These are phyloP conservation scores for Plasmodium gallinaceum DNA, from an alignment of 169 alveolate genomes.

Conservation along the genomic window DNA sequence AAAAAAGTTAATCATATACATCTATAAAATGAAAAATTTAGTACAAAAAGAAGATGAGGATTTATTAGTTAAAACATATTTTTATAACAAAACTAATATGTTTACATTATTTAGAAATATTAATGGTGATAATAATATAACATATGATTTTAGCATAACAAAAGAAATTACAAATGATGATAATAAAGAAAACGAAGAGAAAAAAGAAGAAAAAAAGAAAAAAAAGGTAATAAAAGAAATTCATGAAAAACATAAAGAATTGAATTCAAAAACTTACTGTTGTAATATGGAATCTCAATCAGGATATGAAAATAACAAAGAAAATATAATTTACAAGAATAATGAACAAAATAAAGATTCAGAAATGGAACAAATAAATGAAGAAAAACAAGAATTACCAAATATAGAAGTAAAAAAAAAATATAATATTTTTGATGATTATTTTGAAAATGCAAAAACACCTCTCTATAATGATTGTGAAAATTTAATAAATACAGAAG, in stretches of 20 bases:
- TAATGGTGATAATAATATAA: not conserved
- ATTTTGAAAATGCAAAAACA: slow-evolving; percentile 24
- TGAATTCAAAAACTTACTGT: not conserved
- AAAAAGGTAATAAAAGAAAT: slow-evolving; percentile 1
- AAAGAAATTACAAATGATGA: not conserved
- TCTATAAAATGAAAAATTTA: slow-evolving; percentile 67
- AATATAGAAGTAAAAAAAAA: not conserved
- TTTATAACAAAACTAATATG: slow-evolving; percentile 72
- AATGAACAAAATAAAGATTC: too few relatives aligned
- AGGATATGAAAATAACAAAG: not conserved
- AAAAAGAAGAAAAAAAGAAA: slow-evolving; percentile 2
- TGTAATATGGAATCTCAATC: not conserved
- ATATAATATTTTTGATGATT: slow-evolving; percentile 36
- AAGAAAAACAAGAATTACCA: not conserved
- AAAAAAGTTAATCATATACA: slow-evolving; percentile 63
- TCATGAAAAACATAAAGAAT: not conserved
- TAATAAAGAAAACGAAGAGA: not conserved
- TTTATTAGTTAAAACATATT: slow-evolving; percentile 53
- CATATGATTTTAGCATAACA: not conserved
- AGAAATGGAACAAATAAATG: not conserved
- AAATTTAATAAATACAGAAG: slow-evolving; percentile 48
- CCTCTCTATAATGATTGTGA: slow-evolving; percentile 57
- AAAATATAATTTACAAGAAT: not conserved
- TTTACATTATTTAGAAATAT: slow-evolving; percentile 42
- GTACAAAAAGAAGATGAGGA: slow-evolving; percentile 77